Percentiles rank a stretch among this genome's conserved stretches.
Conservation (phyloP, 129 eudicot species). For the Chrysanthemum lavandulifolium region DNA sequence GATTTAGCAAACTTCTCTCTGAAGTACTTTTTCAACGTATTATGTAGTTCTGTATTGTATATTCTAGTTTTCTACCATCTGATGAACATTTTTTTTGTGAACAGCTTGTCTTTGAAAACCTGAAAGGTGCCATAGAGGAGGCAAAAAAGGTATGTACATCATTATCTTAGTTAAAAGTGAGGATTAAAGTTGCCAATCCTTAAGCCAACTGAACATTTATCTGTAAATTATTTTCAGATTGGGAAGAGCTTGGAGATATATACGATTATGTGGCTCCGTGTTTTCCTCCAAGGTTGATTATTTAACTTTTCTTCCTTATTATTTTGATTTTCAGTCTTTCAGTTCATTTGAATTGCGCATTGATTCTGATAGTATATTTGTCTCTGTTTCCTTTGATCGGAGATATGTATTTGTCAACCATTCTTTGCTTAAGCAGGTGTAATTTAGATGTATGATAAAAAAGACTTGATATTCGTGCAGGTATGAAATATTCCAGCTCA, state of each 20-base stretch:
- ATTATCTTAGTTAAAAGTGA: background rate
- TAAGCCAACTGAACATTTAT: background rate
- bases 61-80: slow-evolving; percentile 2
- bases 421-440: too few relatives aligned
- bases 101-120: slow-evolving; percentile 76
- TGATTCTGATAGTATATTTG: background rate
- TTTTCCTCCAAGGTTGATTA: slow-evolving; percentile 89
- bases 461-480: slow-evolving; percentile 39
- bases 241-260: slow-evolving; percentile 98
- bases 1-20: slow-evolving; percentile 65
- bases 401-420: too few relatives aligned
- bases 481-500: slow-evolving; percentile 95
- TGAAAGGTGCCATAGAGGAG: slow-evolving; percentile 91
- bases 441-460: background rate
- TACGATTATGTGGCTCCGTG: slow-evolving; percentile 98
- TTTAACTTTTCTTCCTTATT: background rate
- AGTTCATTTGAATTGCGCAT: slow-evolving; percentile 8
- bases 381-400: too few relatives aligned
- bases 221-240: slow-evolving; percentile 50
- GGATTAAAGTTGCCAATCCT: slow-evolving; percentile 11
- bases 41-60: slow-evolving; percentile 15
- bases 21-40: slow-evolving; percentile 53
- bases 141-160: slow-evolving; percentile 64
- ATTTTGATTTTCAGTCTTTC: slow-evolving; percentile 8
- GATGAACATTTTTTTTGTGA: slow-evolving; percentile 25